These are phyloP conservation scores for Ascochyta fabae DNA, from an alignment of 2,329 filamentous ascomycete species.

Conservation along the genomic window DNA sequence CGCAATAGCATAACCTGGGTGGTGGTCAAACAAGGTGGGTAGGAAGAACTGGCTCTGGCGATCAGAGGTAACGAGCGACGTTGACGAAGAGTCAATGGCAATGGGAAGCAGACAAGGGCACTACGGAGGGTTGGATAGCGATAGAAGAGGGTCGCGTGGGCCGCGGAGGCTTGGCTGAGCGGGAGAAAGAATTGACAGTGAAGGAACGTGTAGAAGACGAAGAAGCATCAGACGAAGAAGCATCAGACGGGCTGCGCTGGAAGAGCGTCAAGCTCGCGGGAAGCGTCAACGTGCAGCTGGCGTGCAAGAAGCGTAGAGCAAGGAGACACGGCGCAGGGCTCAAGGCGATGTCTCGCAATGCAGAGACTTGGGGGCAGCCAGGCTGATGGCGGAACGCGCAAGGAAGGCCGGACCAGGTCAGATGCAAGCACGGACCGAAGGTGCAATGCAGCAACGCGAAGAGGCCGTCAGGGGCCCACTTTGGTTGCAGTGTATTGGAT, in stretches of 20 bases:
- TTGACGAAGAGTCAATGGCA: neutral
- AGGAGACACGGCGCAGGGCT: conserved; percentile 23
- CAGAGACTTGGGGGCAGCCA: conserved; percentile 34
- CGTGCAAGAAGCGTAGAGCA: conserved; percentile 25
- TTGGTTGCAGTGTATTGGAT: conserved; percentile 26
- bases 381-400: conserved; percentile 35
- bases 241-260: conserved; percentile 19
- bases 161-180: conserved; percentile 21
- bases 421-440: conserved; percentile 30
- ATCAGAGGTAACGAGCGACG: neutral
- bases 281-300: conserved; percentile 25
- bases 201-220: conserved; percentile 30
- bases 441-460: conserved; percentile 28
- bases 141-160: conserved; percentile 20
- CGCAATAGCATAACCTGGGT: conserved; percentile 52
- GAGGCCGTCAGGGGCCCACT: conserved; percentile 28
- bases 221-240: conserved; percentile 17
- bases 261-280: conserved; percentile 41
- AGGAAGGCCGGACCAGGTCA: conserved; percentile 25
- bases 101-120: conserved; percentile 4
- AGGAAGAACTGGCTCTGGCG: conserved; percentile 23
- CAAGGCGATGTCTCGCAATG: conserved; percentile 30
- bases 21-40: conserved; percentile 34
- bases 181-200: conserved; percentile 19
- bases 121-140: conserved; percentile 19